Base-by-base conservation (phyloP, 352 stramenopile species). In the Pythium phragmiticola region DNA sequence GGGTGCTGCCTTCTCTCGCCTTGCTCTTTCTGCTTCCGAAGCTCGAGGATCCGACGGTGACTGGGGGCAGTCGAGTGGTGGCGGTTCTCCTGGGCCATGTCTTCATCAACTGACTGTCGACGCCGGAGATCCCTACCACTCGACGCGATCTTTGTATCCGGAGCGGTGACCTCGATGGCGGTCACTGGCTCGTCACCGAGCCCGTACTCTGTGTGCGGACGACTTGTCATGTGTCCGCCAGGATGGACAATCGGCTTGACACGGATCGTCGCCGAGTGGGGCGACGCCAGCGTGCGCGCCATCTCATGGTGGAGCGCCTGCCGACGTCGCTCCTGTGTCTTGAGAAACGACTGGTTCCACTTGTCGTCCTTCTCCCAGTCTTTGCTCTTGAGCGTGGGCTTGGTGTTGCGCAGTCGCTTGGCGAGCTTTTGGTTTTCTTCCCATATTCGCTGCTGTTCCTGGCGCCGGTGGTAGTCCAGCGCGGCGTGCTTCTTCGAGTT, bases 341-440 rank as follows among this genome's bases (percentile, higher is more conserved):
- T 84, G 4, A 90, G 63, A 23, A 83, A 90, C 7, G 89, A 71
- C 59, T 89, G 79, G 21, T 85, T 86, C 75, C 80, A 82, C 60
- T 91, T 88, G 39, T 78, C 77, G 39, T 90, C 82, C 56, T 84
- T 85, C 58, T 89, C 71, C 82, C 80, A 90, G 55, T 88, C 73
- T 37, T 90, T 88, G 43, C 68, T 80, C 12, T 78, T 80, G 3
- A 91, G 67, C 3, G 84, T 91, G 13, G 77, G 65, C 58, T 90
- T 93, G 2, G 82, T 77, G 37, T 73, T 88, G 9, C 77, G 72
- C 13, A 93, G 62, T 7, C 84, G 78, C 63, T 90, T 90, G 5
- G 60, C 73, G 7, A 93, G 65, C 21, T 75, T 77, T 64, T 91
- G 82, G 45, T 93, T 91, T 47, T 91, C 84, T 17, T 82, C 68